These are phyloP conservation scores for Aspergillus arachidicola DNA, from an alignment of 2,329 filamentous ascomycete genomes.

Conservation along the genomic window DNA sequence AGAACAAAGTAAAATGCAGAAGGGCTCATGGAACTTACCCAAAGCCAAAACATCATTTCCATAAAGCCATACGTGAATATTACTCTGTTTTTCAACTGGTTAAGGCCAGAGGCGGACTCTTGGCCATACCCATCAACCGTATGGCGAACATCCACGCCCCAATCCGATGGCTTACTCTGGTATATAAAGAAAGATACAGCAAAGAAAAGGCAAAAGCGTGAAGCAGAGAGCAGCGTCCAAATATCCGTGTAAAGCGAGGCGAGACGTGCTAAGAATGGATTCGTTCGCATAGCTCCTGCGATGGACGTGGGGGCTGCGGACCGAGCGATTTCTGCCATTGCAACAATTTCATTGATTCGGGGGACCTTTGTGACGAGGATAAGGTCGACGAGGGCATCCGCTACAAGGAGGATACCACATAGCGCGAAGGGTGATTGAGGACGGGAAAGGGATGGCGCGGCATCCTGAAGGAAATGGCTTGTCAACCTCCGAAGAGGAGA, in stretches of 20 bases:
- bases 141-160: constrained; percentile 21
- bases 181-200: constrained; percentile 43
- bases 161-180: constrained; percentile 32
- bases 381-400: constrained; percentile 67
- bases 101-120: constrained; percentile 46
- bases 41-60: constrained; percentile 85
- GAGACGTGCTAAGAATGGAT: constrained; percentile 28
- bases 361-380: constrained; percentile 59
- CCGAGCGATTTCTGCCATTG: constrained; percentile 68
- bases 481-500: constrained; percentile 9
- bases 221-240: constrained; percentile 38
- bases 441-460: constrained; percentile 67
- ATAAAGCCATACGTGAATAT: constrained; percentile 84
- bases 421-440: constrained; percentile 69
- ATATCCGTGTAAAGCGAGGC: constrained; percentile 42
- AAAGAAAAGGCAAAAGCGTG: constrained; percentile 40
- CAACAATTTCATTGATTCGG: constrained; percentile 66
- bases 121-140: constrained; percentile 22
- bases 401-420: constrained; percentile 69
- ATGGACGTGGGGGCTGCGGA: constrained; percentile 32
- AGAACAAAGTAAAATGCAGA: neutral
- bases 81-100: constrained; percentile 78
- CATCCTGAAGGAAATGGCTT: constrained; percentile 31
- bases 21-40: constrained; percentile 52
- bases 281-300: constrained; percentile 22